Conservation (phyloP, 106 monocot genomes). For the Gastrodia elata region DNA sequence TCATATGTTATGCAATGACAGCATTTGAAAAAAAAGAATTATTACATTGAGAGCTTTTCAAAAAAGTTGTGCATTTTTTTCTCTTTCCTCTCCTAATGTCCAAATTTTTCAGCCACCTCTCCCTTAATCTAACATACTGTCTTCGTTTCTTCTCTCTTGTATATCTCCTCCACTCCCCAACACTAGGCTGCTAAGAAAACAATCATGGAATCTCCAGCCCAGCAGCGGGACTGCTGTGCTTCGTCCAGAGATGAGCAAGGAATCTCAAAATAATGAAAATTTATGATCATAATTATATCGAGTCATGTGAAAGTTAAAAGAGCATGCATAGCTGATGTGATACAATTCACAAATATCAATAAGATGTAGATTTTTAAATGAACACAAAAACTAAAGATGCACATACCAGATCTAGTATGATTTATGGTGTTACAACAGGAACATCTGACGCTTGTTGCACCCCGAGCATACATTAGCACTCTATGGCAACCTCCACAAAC, state of each 20-base stretch:
- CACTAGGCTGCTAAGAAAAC: too few species aligned
- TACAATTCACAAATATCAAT: conserved; percentile 1
- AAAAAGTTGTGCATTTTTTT: too few species aligned
- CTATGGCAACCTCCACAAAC: conserved; percentile 55
- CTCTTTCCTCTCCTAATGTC: too few species aligned
- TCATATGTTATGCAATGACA: too few species aligned
- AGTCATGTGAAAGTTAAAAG: neutral
- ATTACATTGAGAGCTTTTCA: too few species aligned
- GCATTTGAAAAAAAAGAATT: too few species aligned
- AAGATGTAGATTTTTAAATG: neutral
- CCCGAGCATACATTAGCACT: conserved; percentile 45
- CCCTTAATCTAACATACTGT: too few species aligned
- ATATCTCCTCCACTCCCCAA: too few species aligned
- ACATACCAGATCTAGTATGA: conserved; percentile 43
- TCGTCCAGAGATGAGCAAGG: neutral
- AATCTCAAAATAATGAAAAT: neutral
- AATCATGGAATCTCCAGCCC: too few species aligned
- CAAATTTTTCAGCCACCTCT: too few species aligned
- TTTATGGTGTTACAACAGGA: conserved; percentile 59
- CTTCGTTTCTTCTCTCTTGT: too few species aligned
- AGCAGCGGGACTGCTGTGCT: too few species aligned
- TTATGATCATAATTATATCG: neutral
- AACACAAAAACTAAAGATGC: neutral
- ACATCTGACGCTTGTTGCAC: conserved; percentile 53
- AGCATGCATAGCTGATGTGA: neutral